phyloP scores from a whole-genome alignment of 192 early-diverging fungal species.

The Phlyctochytrium bullatum region DNA sequence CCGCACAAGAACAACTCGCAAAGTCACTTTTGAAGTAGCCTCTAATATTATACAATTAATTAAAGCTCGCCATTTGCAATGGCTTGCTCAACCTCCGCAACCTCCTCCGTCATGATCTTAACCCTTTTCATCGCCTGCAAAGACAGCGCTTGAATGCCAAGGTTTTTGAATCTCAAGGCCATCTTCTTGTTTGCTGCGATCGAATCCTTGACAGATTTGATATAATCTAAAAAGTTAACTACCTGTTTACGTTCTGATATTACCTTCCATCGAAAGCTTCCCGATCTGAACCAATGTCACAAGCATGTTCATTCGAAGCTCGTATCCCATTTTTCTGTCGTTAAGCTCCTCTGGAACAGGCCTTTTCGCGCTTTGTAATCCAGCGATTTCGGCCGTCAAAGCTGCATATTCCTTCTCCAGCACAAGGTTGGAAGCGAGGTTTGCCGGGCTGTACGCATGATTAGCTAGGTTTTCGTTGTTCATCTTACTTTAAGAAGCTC shows the following conservation, averaged over 20 bases:
- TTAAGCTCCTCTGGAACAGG: conserved; percentile 58
- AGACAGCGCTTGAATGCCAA: conserved; percentile 62
- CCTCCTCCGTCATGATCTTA: conserved; percentile 76
- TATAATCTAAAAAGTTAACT: conserved; percentile 45
- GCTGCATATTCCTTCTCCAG: conserved; percentile 63
- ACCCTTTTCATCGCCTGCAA: conserved; percentile 60
- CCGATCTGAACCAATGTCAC: conserved; percentile 70
- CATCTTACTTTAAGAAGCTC: conserved; percentile 29
- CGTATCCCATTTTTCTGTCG: conserved; percentile 63
- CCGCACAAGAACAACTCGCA: conserved; percentile 45
- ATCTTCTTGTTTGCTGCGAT: conserved; percentile 59
- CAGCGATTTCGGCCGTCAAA: conserved; percentile 45
- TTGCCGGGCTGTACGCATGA: conserved; percentile 57
- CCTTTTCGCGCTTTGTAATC: conserved; percentile 37
- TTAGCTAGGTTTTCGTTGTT: background rate
- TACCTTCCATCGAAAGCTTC: conserved; percentile 64
- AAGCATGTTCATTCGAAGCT: conserved; percentile 74
- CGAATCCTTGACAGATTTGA: conserved; percentile 52
- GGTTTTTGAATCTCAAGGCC: conserved; percentile 67
- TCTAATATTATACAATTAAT: background rate
- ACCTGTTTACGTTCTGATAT: background rate
- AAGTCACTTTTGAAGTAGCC: conserved; percentile 40
- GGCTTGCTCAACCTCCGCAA: conserved; percentile 71
- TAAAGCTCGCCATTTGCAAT: conserved; percentile 36
- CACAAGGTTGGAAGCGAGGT: conserved; percentile 70